Percentiles rank a stretch among this genome's conserved stretches.
Evolutionary conservation across 1,284 basidiomycete genomes (phyloP).

Genomic region (Laetiporus sulphureus): DNA sequence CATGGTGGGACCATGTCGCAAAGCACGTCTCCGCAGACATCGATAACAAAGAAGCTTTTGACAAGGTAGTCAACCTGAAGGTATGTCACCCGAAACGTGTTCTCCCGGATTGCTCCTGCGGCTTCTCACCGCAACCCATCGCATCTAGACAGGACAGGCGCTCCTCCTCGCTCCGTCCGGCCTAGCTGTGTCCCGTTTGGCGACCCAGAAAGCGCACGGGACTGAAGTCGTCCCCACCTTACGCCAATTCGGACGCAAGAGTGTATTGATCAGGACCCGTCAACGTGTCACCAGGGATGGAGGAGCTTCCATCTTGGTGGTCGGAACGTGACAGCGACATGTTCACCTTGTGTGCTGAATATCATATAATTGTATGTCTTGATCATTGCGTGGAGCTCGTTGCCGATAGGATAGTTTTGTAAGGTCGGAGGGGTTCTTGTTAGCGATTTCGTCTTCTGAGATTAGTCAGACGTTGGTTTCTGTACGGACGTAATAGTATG

Average conservation of each 20-base stretch:
- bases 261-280: slow-evolving; percentile 52
- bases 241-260: slow-evolving; percentile 44
- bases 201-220: not conserved
- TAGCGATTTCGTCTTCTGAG: too few relatives aligned
- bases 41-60: slow-evolving; percentile 50
- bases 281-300: slow-evolving; percentile 56
- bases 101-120: too few relatives aligned
- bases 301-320: slow-evolving; percentile 52
- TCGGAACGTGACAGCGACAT: too few relatives aligned
- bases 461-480: too few relatives aligned
- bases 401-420: too few relatives aligned
- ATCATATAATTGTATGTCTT: too few relatives aligned
- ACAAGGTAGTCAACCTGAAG: slow-evolving; percentile 57
- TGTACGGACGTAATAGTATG: too few relatives aligned
- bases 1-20: slow-evolving; percentile 65
- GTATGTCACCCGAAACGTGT: too few relatives aligned
- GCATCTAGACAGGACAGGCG: slow-evolving; percentile 54
- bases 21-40: slow-evolving; percentile 63
- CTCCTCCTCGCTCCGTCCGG: slow-evolving; percentile 59
- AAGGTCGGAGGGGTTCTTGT: too few relatives aligned
- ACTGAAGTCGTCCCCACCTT: not conserved
- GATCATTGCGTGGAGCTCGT: too few relatives aligned
- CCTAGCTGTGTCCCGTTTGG: slow-evolving; percentile 29
- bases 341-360: too few relatives aligned
- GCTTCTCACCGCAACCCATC: not conserved